A percentile compares a stretch with the other conserved stretches of the same genome.
phyloP scores from a whole-genome alignment of 805 yeast species.

The Candida germanica region DNA sequence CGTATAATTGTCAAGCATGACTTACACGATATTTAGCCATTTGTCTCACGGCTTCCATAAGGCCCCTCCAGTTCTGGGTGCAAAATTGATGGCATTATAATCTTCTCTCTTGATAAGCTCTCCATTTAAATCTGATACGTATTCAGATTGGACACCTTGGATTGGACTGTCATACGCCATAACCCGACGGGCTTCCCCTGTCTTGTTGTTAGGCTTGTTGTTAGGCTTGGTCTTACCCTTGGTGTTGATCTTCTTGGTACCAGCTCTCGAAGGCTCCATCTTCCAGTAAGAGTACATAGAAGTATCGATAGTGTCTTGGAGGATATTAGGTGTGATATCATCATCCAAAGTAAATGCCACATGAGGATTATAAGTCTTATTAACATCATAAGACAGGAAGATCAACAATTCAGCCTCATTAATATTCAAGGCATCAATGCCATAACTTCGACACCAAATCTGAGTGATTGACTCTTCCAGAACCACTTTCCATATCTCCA shows the following conservation, averaged over 20 bases:
- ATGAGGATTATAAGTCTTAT: slow-evolving; percentile 28
- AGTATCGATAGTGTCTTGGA: slow-evolving; percentile 35
- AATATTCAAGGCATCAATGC: slow-evolving; percentile 51
- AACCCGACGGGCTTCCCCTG: neutral
- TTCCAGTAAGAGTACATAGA: slow-evolving; percentile 23
- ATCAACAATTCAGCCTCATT: slow-evolving; percentile 48
- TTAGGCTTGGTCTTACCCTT: slow-evolving; percentile 1
- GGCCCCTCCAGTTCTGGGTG: slow-evolving; percentile 59
- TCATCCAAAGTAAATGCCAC: slow-evolving; percentile 22
- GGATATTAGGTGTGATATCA: slow-evolving; percentile 20
- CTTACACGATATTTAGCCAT: too few species aligned
- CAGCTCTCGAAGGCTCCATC: slow-evolving; percentile 6
- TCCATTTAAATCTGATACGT: slow-evolving; percentile 18
- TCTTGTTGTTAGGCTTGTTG: neutral
- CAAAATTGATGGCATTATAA: slow-evolving; percentile 49
- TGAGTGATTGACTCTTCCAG: slow-evolving; percentile 58
- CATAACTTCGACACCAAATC: slow-evolving; percentile 53
- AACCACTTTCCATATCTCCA: slow-evolving; percentile 49
- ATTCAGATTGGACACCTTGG: slow-evolving; percentile 1
- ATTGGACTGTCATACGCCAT: neutral
- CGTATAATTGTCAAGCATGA: neutral
- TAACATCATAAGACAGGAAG: slow-evolving; percentile 36
- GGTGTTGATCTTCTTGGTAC: neutral
- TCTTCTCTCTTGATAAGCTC: slow-evolving; percentile 38
- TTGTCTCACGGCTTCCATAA: slow-evolving; percentile 43